These are phyloP conservation scores for Aspergillus campestris DNA, from an alignment of 495 filamentous ascomycete species.

Conservation along the genomic window DNA sequence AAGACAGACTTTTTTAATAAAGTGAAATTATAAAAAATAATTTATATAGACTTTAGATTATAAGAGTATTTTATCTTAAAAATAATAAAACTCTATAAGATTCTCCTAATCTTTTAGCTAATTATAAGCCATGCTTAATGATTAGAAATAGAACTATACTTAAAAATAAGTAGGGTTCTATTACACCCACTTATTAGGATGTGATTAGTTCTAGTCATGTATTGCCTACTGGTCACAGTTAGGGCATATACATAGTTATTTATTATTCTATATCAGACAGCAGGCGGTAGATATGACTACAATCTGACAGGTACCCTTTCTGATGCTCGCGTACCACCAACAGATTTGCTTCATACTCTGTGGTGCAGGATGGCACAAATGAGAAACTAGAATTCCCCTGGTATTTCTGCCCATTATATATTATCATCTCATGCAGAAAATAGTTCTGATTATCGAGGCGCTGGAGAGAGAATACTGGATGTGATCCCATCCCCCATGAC, in stretches of 20 bases:
- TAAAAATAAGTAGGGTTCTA: no score
- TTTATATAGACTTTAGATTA: no score
- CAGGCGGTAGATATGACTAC: slow-evolving; percentile 2
- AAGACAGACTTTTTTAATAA: no score
- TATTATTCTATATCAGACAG: slow-evolving; percentile 1
- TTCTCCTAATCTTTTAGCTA: no score
- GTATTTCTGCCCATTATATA: background rate
- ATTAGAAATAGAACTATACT: no score
- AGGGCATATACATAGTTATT: background rate
- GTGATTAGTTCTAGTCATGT: no score
- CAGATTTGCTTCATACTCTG: slow-evolving; percentile 1
- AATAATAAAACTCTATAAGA: no score
- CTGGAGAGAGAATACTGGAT: slow-evolving; percentile 1
- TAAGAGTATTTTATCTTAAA: no score
- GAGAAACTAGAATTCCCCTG: background rate
- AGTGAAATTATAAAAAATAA: no score
- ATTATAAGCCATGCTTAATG: no score
- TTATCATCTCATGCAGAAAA: slow-evolving; percentile 3
- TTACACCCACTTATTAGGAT: no score
- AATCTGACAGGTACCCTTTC: slow-evolving; percentile 1
- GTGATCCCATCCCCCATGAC: background rate
- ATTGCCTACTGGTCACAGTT: no score
- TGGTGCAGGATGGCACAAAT: background rate
- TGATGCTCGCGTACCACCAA: slow-evolving; percentile 2
- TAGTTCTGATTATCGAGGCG: background rate